phyloP scores from a whole-genome alignment of 192 early-diverging fungal genomes.

The Gamsiella multidivaricata region DNA sequence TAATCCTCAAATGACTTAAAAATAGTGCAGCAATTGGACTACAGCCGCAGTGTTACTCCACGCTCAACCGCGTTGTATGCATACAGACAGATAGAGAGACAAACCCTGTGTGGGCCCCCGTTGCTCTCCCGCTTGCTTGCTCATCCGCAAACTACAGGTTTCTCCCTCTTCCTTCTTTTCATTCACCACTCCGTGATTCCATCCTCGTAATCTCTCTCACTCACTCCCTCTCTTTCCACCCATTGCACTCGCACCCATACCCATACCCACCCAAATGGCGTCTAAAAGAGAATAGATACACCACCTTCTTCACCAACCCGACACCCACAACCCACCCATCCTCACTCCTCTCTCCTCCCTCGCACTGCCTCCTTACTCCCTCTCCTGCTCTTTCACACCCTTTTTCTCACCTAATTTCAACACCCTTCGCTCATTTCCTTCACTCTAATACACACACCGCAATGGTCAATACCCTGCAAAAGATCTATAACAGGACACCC shows the following conservation, averaged over 20 bases:
- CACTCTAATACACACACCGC: neutral
- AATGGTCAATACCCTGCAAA: slow-evolving; percentile 35
- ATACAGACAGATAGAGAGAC: no score
- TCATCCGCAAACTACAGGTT: no score
- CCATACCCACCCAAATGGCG: neutral
- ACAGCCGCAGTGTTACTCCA: no score
- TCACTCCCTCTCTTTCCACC: neutral
- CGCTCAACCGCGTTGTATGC: no score
- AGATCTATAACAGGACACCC: slow-evolving; percentile 45
- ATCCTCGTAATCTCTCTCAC: neutral
- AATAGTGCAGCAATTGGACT: no score
- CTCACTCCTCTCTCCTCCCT: no score
- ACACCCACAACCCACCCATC: neutral
- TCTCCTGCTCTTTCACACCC: neutral
- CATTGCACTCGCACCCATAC: neutral
- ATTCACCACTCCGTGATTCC: neutral
- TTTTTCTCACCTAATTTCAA: neutral
- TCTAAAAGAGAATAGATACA: no score
- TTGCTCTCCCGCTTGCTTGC: no score
- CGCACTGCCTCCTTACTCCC: neutral
- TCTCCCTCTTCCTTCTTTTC: no score
- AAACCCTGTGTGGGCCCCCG: no score
- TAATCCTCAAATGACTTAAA: no score
- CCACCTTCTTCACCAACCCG: no score
- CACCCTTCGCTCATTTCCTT: neutral